Evolutionary conservation across 257 asterid genomes (phyloP), one percentile per base, ranked within the genome.

Genomic region (Catharanthus roseus): DNA sequence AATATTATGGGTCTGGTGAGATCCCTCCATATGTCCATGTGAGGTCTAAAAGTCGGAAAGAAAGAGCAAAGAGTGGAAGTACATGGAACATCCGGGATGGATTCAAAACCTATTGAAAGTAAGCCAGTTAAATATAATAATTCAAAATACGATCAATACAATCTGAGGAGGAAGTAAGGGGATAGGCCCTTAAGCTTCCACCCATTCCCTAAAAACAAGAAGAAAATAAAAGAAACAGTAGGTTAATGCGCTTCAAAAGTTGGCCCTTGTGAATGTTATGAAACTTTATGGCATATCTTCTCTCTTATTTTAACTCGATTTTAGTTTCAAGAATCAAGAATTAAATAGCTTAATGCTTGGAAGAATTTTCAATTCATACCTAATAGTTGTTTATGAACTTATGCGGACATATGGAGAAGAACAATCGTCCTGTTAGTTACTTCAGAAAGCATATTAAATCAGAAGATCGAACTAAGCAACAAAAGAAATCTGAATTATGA

Each of bases 1-100:
- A 89, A 66, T 93, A 79, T 71, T 93, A 85, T 68, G 93, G 90
- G 41, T 82, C 91, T 1, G 71, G 88, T 39, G 99, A 89, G 79
- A 84, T 58, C 71, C 88, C 96, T 78, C 83, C 89, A 29, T 71
- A 67, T 33, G 81, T 72, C 24, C 95, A 89, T 49, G 88, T 80
- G 65, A 85, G 88, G 78, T 75, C 96, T 1, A 93, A 91, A 82
- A 86, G 84, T 83, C 95, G 84, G 85, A 91, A 91, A 77, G 99
- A 93, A 45, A 77, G 91, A 76, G 39, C 84, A 26, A 93, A 91
- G 84, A 28, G 96, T 87, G 19, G 65, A 75, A 1, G 60, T 44
- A 53, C 80, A 80, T 62, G 88, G 85, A 53, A 67, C 82, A 41
- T 42, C 83, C 0, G 88, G 78, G 13, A 11, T 80, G 77, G 96